These are phyloP conservation scores for Annulohypoxylon stygium DNA, from an alignment of 495 filamentous ascomycete species.

Conservation along the genomic window DNA sequence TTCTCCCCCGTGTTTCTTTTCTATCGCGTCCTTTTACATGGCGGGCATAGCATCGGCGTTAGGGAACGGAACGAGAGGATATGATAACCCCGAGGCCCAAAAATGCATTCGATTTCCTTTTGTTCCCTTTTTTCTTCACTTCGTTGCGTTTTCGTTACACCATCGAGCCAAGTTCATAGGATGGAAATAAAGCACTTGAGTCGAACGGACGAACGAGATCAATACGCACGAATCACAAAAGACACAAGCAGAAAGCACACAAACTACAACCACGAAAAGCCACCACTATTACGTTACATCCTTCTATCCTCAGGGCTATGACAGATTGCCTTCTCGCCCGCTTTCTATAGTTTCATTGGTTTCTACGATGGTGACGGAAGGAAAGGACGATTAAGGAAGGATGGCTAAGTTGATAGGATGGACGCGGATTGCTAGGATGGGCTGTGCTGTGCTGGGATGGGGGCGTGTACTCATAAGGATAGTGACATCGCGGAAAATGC, in stretches of 20 bases:
- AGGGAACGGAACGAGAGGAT: slow-evolving; percentile 10
- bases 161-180: neutral
- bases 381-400: neutral
- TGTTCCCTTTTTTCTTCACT: neutral
- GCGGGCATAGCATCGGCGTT: slow-evolving; percentile 26
- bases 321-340: neutral
- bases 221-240: neutral
- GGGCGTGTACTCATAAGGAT: neutral
- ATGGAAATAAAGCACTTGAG: neutral
- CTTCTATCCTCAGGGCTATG: neutral
- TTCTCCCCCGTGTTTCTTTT: neutral
- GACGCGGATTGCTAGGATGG: neutral
- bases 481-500: neutral
- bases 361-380: neutral
- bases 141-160: neutral
- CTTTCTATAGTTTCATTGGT: neutral
- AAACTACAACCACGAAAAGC: neutral
- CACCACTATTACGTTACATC: neutral
- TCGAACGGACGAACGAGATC: neutral
- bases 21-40: slow-evolving; percentile 18
- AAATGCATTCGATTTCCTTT: slow-evolving; percentile 6
- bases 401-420: neutral
- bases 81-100: slow-evolving; percentile 11
- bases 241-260: neutral
- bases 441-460: neutral